A percentile compares a stretch with the other conserved stretches of the same genome.
Evolutionary conservation across 306 rosid species (phyloP).

Genomic region (Casuarina glauca): DNA sequence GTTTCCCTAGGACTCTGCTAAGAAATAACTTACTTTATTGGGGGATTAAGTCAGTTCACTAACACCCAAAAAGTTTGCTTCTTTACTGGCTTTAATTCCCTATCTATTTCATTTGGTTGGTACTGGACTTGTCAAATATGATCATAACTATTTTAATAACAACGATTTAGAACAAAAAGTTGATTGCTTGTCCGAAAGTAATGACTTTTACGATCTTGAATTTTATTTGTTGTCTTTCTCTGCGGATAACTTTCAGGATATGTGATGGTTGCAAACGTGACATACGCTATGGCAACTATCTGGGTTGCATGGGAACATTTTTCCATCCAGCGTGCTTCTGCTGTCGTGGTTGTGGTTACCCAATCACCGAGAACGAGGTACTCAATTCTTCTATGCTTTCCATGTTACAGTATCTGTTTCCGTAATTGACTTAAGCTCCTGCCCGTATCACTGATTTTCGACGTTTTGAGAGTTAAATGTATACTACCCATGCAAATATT

Average conservation of each 20-base stretch:
- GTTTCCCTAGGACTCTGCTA: neutral
- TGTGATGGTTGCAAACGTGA: conserved; percentile 77
- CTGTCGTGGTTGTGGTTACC: conserved; percentile 68
- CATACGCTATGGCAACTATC: conserved; percentile 62
- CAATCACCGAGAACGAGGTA: conserved; percentile 92
- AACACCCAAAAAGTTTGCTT: conserved; percentile 11
- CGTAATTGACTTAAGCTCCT: neutral
- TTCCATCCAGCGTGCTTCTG: conserved; percentile 85
- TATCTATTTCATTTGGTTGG: conserved; percentile 28
- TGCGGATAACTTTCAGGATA: conserved; percentile 41
- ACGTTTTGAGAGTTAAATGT: conserved; percentile 9
- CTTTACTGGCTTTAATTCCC: conserved; percentile 22
- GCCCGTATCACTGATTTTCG: conserved; percentile 9
- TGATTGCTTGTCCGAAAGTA: neutral
- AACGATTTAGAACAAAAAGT: neutral
- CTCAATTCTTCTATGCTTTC: conserved; percentile 21
- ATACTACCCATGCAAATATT: conserved; percentile 2
- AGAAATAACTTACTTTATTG: neutral
- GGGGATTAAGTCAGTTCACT: neutral
- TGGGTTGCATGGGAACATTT: conserved; percentile 69
- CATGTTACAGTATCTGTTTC: conserved; percentile 1
- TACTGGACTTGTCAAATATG: conserved; percentile 22
- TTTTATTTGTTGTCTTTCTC: conserved; percentile 15
- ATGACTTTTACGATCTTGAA: conserved; percentile 5
- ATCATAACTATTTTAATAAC: neutral